A percentile compares a stretch with the other conserved stretches of the same genome.
These are phyloP conservation scores for Coemansia sp. DNA, from an alignment of 192 early-diverging fungal species.

Conservation along the genomic window DNA sequence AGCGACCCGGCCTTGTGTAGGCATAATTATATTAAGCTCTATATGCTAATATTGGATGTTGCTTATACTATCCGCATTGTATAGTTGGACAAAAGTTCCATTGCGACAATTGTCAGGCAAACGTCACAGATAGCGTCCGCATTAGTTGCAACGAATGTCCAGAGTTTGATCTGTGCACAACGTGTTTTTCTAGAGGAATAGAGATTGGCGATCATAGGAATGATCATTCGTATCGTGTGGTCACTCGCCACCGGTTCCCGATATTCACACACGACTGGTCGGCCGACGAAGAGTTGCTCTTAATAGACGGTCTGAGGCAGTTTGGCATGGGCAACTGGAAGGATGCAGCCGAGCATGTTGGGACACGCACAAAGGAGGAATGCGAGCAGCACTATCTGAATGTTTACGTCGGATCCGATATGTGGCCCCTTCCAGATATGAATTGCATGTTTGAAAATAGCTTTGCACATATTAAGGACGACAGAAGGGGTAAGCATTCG, in stretches of 20 bases:
- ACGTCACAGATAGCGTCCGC: conserved; percentile 86
- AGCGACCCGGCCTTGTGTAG: too few relatives aligned
- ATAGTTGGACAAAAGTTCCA: conserved; percentile 55
- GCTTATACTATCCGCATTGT: not conserved
- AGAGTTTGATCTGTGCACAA: conserved; percentile 93
- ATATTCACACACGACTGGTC: conserved; percentile 91
- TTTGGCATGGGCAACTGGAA: conserved; percentile 98
- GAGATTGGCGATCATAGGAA: conserved; percentile 80
- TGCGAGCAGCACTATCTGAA: conserved; percentile 87
- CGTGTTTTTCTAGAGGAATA: conserved; percentile 84
- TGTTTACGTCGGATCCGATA: conserved; percentile 71
- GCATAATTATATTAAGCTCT: too few relatives aligned
- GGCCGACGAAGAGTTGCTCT: conserved; percentile 92
- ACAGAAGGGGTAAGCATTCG: conserved; percentile 20
- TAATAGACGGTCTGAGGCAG: conserved; percentile 88
- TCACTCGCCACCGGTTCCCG: conserved; percentile 69
- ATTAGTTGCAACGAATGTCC: conserved; percentile 81
- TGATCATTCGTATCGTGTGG: conserved; percentile 87
- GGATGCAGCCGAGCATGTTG: conserved; percentile 89
- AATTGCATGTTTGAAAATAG: conserved; percentile 61
- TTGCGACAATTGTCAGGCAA: conserved; percentile 89
- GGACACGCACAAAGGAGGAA: conserved; percentile 85
- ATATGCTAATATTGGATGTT: not conserved
- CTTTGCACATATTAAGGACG: conserved; percentile 14
- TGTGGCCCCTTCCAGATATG: conserved; percentile 88